These are phyloP conservation scores for Aspergillus japonicus DNA, from an alignment of 2,329 filamentous ascomycete species.

Conservation along the genomic window DNA sequence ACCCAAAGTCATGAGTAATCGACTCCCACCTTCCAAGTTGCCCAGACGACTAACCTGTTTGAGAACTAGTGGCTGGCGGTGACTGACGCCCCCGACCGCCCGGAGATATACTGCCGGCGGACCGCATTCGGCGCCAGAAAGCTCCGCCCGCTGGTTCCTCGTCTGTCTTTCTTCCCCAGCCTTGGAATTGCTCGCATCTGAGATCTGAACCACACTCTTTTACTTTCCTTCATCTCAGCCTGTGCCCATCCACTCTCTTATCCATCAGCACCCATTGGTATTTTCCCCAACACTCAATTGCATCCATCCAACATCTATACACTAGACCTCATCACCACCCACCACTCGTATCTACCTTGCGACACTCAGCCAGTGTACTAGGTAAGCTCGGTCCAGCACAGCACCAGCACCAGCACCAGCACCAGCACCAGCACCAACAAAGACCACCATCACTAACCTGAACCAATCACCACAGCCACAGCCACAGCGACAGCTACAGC, in stretches of 20 bases:
- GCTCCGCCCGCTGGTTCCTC: too few species aligned
- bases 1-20: not conserved
- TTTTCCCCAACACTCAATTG: too few species aligned
- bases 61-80: not conserved
- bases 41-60: not conserved
- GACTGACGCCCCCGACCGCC: not conserved
- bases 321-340: not conserved
- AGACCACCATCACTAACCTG: too few species aligned
- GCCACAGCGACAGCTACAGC: too few species aligned
- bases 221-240: not conserved
- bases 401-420: too few species aligned
- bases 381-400: too few species aligned
- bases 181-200: too few species aligned
- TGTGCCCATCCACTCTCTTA: conserved; percentile 1
- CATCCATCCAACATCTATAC: not conserved
- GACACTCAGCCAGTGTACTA: too few species aligned
- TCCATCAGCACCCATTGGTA: not conserved
- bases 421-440: too few species aligned
- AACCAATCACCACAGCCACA: too few species aligned
- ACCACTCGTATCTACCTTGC: not conserved
- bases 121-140: not conserved
- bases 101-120: not conserved
- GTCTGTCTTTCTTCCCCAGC: too few species aligned
- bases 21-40: not conserved
- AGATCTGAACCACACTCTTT: not conserved